phyloP scores from a whole-genome alignment of 176 grass and related monocot genomes.

The Triticum aestivum region DNA sequence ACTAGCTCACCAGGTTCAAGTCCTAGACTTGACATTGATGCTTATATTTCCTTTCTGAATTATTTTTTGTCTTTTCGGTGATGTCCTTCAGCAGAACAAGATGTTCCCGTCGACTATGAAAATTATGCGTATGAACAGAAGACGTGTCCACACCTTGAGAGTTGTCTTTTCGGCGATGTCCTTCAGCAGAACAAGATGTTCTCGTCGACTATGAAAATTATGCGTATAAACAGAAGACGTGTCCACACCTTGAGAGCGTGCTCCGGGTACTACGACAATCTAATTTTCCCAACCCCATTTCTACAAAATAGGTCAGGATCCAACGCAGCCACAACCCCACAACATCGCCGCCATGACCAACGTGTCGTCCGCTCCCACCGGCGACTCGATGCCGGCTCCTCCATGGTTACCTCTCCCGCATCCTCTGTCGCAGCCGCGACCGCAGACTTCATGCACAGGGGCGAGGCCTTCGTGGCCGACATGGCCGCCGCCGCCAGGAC shows the following conservation, averaged over 20 bases:
- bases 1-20: no score
- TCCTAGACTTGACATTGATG: no score
- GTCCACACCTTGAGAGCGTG: neutral
- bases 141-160: neutral
- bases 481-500: conserved; percentile 31
- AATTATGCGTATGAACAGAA: neutral
- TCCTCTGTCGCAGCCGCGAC: conserved; percentile 28
- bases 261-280: no score
- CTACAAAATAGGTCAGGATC: neutral
- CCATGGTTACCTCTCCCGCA: conserved; percentile 37
- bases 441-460: conserved; percentile 34
- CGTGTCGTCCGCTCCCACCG: conserved; percentile 21
- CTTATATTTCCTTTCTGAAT: no score
- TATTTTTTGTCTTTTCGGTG: no score
- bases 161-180: no score
- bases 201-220: neutral
- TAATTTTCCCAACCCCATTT: neutral
- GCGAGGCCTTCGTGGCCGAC: conserved; percentile 41
- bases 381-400: conserved; percentile 28
- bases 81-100: no score
- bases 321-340: neutral
- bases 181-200: no score
- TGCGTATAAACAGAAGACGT: neutral
- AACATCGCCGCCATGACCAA: conserved; percentile 32
- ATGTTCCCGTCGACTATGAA: no score